Evolutionary conservation across 2,329 filamentous ascomycete species (phyloP), one percentile per base, ranked within the genome.

Genomic region (Fusarium veterinarium): DNA sequence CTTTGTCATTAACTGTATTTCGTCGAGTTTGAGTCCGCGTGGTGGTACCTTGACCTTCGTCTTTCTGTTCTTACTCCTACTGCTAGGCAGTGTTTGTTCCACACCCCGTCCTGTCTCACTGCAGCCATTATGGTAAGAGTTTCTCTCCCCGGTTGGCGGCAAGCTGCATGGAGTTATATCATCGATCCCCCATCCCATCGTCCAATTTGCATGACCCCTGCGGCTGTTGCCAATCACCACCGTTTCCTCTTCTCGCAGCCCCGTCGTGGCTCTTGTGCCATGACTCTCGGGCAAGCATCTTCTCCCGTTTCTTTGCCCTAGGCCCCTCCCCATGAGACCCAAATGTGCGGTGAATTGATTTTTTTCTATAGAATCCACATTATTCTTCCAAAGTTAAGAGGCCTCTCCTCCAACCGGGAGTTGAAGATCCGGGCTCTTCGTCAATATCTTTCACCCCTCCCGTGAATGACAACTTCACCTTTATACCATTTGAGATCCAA

Each of bases 61-160:
- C 78, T 76, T 77, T 77, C 76, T 77, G 60, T 40, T 72, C 46
- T 56, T 66, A 65, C 66, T 67, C 48, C 62, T 67, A 51, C 71
- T 71, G 33, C 67, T 71, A 71, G 61, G 72, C 74, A 74, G 69
- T 69, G 75, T 71, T 71, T 75, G 76, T 77, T 78, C 71, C 76
- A 78, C 76, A 78, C 76, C 76, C 80, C 55, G 71, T 72, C 71
- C 63, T 81, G 77, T 81, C 77, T 80, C 76, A 78, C 79, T 80
- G 79, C 80, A 80, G 78, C 81, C 80, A 84, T 80, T 79, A 87
- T 87, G 85, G 85, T 87, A 86, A 86, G 85, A 79, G 74, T 75
- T 79, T 79, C 79, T 75, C 77, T 81, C 75, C 77, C 79, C 78
- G 80, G 76, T 78, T 78, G 75, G 78, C 81, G 83, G 84, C 80